phyloP scores from a whole-genome alignment of 306 rosid species.

The Delonix regia region DNA sequence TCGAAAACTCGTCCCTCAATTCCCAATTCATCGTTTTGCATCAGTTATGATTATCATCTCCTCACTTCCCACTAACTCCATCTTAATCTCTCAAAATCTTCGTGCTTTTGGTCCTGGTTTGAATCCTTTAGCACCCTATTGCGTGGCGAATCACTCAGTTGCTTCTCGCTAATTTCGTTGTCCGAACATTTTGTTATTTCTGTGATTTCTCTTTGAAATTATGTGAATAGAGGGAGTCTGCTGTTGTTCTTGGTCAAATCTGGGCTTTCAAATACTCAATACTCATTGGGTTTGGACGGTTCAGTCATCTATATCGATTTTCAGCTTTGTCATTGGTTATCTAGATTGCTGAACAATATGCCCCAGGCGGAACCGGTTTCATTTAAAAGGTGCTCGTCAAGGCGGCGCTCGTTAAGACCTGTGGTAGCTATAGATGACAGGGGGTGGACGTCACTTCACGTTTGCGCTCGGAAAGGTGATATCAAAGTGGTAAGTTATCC shows the following conservation, averaged over 20 bases:
- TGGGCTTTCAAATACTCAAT: not conserved
- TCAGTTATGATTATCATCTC: slow-evolving; percentile 47
- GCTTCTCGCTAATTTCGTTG: slow-evolving; percentile 51
- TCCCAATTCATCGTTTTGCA: slow-evolving; percentile 8
- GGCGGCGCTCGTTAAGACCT: slow-evolving; percentile 42
- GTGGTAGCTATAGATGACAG: slow-evolving; percentile 53
- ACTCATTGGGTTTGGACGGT: not conserved
- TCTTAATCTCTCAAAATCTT: slow-evolving; percentile 47
- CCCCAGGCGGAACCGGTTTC: slow-evolving; percentile 31
- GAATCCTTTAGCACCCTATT: slow-evolving; percentile 67
- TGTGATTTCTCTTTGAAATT: not conserved
- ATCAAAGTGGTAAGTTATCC: slow-evolving; percentile 42
- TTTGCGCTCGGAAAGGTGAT: slow-evolving; percentile 59
- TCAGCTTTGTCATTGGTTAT: not conserved
- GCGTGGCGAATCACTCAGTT: slow-evolving; percentile 54
- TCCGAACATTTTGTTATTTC: not conserved
- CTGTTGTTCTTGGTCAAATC: not conserved
- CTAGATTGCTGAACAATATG: slow-evolving; percentile 9
- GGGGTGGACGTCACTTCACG: slow-evolving; percentile 59
- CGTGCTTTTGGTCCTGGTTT: slow-evolving; percentile 71
- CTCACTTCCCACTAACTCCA: not conserved
- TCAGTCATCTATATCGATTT: not conserved
- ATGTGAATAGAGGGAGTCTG: not conserved
- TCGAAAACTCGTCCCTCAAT: not conserved
- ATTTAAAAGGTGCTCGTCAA: slow-evolving; percentile 44